Percentiles rank a stretch among this genome's conserved stretches.
Conservation (phyloP, 208 protist species). For the Leishmania lainsoni region DNA sequence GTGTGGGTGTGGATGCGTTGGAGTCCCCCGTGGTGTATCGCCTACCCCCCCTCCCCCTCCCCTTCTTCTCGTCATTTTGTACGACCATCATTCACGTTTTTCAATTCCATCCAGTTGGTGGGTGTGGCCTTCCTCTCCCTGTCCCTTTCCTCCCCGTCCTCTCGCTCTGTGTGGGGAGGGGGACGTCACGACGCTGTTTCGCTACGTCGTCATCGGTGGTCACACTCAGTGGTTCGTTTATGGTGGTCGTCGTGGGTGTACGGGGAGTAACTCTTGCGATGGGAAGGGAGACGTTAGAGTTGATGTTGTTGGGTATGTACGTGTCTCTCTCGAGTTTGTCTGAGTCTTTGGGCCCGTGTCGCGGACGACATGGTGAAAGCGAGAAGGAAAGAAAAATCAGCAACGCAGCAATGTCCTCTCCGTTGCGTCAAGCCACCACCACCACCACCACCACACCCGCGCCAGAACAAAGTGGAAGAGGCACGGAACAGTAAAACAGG, state of each 20-base stretch:
- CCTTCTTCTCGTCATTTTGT: background rate
- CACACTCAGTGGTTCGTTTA: no score
- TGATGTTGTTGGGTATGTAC: background rate
- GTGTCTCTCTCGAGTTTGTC: background rate
- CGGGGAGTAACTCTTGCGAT: no score
- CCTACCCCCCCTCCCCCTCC: no score
- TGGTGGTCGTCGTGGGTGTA: no score
- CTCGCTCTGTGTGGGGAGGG: background rate
- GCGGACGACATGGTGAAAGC: background rate
- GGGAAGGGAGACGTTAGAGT: no score
- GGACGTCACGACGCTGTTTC: no score
- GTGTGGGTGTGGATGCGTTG: no score
- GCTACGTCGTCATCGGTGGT: no score
- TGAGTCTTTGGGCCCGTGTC: background rate
- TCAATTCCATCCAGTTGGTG: background rate
- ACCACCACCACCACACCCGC: background rate
- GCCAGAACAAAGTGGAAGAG: background rate
- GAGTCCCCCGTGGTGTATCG: background rate
- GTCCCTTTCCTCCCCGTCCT: no score
- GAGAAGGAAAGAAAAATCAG: background rate
- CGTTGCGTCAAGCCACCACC: no score
- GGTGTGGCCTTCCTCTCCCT: background rate
- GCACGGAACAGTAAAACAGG: background rate
- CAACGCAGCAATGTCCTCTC: background rate
- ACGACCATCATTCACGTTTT: background rate